phyloP scores from a whole-genome alignment of 257 asterid species.

The Petunia secreta region DNA sequence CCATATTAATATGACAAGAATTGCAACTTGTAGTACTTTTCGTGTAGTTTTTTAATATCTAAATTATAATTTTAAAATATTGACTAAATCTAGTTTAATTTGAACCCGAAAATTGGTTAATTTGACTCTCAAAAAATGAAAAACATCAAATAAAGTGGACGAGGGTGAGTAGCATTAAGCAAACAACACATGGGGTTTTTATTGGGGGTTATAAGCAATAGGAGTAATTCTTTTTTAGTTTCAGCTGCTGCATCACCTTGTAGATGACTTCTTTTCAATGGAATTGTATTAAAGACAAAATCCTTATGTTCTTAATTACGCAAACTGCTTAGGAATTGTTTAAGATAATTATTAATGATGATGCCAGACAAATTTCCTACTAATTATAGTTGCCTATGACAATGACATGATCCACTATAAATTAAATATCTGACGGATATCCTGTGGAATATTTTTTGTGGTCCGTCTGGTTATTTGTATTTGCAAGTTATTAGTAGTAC shows the following conservation, averaged over 20 bases:
- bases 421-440: constrained; percentile 19
- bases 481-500: background rate
- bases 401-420: background rate
- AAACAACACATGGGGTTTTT: background rate
- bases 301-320: background rate
- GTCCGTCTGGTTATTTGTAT: background rate
- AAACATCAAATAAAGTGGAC: too few relatives aligned
- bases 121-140: too few relatives aligned
- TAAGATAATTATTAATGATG: background rate
- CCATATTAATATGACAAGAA: too few relatives aligned
- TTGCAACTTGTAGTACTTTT: too few relatives aligned
- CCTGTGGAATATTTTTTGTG: background rate
- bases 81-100: too few relatives aligned
- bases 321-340: background rate
- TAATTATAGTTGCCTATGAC: background rate
- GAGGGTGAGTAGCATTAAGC: too few relatives aligned
- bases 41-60: too few relatives aligned
- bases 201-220: background rate
- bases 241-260: background rate
- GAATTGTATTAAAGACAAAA: background rate
- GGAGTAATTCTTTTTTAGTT: background rate
- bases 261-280: background rate
- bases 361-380: background rate
- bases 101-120: too few relatives aligned
- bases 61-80: too few relatives aligned